phyloP scores from a whole-genome alignment of 108 stramenopile genomes.

The Conticribra guillardii region DNA sequence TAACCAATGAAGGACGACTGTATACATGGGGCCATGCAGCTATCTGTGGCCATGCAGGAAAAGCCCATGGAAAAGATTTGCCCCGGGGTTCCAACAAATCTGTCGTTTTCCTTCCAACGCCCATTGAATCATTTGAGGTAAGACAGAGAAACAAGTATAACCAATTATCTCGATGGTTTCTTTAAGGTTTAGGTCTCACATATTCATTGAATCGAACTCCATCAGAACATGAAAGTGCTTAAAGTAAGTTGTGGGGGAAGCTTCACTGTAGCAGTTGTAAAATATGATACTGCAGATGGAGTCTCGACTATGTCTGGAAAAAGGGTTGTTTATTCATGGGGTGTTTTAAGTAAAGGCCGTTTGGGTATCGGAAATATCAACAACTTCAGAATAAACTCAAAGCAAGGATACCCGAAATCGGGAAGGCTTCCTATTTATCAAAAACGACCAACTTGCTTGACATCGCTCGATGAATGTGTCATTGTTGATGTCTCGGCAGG shows the following conservation, averaged over 20 bases:
- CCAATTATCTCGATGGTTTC: neutral
- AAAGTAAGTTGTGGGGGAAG: neutral
- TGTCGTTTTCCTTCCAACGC: neutral
- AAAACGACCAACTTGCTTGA: too few relatives aligned
- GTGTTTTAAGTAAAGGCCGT: too few relatives aligned
- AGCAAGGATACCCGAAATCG: too few relatives aligned
- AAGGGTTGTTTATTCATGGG: neutral
- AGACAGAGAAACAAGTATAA: neutral
- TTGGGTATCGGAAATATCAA: too few relatives aligned
- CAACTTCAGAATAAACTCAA: too few relatives aligned
- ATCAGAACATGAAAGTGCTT: neutral
- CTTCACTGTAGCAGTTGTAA: neutral
- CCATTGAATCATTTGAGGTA: neutral
- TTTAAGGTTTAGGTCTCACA: neutral
- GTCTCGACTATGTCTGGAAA: too few relatives aligned
- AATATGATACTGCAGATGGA: neutral
- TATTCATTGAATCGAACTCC: neutral
- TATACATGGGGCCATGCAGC: conserved; percentile 5
- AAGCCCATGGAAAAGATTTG: neutral
- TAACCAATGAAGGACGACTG: neutral
- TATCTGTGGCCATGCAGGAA: neutral
- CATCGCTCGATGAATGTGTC: too few relatives aligned
- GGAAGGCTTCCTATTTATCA: too few relatives aligned
- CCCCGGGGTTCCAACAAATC: neutral
- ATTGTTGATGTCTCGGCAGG: too few relatives aligned